Evolutionary conservation across 805 yeast species (phyloP).

Genomic region (Ogataea nakhonphanomensis): DNA sequence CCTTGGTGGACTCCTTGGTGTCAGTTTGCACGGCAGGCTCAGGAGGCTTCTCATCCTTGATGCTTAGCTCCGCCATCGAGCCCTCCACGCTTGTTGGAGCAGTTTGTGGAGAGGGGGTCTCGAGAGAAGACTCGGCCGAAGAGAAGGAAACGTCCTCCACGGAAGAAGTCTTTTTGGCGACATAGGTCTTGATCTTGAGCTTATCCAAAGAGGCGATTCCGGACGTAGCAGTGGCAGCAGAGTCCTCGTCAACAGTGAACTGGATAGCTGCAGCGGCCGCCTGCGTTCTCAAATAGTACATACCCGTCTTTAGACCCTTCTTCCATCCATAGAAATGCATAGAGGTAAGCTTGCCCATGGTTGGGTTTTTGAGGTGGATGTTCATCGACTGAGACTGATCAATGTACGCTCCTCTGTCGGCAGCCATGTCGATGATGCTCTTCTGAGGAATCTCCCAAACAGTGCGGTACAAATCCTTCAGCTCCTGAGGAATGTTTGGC

Average conservation of each 20-base stretch:
- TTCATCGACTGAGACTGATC: conserved; percentile 94
- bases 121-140: conserved; percentile 34
- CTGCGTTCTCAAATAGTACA: conserved; percentile 97
- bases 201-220: conserved; percentile 28
- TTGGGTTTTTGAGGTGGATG: conserved; percentile 86
- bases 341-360: conserved; percentile 95
- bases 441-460: conserved; percentile 63
- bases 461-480: conserved; percentile 54
- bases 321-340: conserved; percentile 99
- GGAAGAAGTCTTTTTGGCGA: conserved; percentile 29
- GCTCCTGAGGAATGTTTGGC: conserved; percentile 51
- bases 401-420: conserved; percentile 75
- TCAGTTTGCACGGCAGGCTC: conserved; percentile 10
- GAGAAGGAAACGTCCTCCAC: conserved; percentile 30
- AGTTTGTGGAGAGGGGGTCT: conserved; percentile 45
- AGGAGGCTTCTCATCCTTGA: conserved; percentile 19
- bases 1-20: background rate
- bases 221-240: conserved; percentile 30
- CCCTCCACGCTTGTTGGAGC: conserved; percentile 40
- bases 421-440: conserved; percentile 59
- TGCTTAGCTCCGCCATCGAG: conserved; percentile 44
- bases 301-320: conserved; percentile 97
- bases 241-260: conserved; percentile 68
- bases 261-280: conserved; percentile 98
- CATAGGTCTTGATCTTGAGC: conserved; percentile 34